These are phyloP conservation scores for Hypoxylon sp. DNA, from an alignment of 2,329 filamentous ascomycete genomes.

Conservation along the genomic window DNA sequence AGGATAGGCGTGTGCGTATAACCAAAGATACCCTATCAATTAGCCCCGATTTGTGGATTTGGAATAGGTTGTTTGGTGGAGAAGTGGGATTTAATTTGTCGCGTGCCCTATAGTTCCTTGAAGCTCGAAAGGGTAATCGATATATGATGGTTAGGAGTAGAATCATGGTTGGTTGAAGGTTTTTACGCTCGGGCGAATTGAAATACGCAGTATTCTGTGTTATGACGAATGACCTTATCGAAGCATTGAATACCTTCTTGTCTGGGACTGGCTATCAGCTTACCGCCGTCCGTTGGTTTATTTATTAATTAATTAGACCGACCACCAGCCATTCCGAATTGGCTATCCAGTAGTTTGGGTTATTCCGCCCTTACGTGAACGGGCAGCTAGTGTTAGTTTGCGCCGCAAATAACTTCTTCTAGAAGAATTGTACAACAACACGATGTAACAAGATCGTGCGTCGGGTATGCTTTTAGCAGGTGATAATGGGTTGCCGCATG, in stretches of 20 bases:
- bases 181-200: not conserved
- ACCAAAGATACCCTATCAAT: constrained; percentile 12
- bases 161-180: not conserved
- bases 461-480: constrained; percentile 7
- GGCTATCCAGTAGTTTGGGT: constrained; percentile 10
- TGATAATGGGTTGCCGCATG: not conserved
- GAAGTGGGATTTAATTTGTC: constrained; percentile 8
- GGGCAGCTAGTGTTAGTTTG: constrained; percentile 21
- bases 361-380: constrained; percentile 20
- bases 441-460: constrained; percentile 37
- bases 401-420: constrained; percentile 27
- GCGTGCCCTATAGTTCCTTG: constrained; percentile 1
- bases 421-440: constrained; percentile 23
- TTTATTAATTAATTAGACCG: constrained; percentile 14
- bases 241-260: constrained; percentile 36
- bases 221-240: not conserved
- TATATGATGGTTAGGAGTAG: not conserved
- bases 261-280: constrained; percentile 32
- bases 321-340: constrained; percentile 15
- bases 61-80: constrained; percentile 1
- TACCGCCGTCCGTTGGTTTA: constrained; percentile 11
- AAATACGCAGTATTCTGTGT: constrained; percentile 11
- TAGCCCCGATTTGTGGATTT: not conserved
- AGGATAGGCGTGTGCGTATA: constrained; percentile 1
- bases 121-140: constrained; percentile 2